phyloP scores from a whole-genome alignment of 306 rosid species.

The Luffa acutangula region DNA sequence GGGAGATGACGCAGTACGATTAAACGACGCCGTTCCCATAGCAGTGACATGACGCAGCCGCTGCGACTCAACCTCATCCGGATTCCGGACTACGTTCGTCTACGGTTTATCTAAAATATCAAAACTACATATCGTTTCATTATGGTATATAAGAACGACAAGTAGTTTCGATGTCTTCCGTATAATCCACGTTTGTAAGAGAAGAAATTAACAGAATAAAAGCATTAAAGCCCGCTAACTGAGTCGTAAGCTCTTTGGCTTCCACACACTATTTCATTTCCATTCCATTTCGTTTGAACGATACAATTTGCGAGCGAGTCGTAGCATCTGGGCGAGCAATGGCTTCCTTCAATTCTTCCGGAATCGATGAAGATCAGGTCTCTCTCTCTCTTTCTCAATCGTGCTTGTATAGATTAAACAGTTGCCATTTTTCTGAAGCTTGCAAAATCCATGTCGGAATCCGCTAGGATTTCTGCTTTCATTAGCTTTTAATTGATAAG shows the following conservation, averaged over 20 bases:
- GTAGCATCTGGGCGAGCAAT: constrained; percentile 7
- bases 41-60: neutral
- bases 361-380: constrained; percentile 28
- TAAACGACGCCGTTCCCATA: neutral
- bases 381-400: neutral
- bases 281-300: neutral
- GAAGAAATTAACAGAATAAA: neutral
- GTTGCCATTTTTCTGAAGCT: neutral
- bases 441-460: neutral
- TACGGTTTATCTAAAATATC: neutral
- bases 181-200: neutral
- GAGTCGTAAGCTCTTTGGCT: neutral
- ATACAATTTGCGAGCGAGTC: neutral
- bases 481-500: neutral
- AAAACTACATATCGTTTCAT: neutral
- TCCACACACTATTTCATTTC: neutral
- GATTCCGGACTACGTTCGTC: neutral
- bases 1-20: no score
- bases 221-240: neutral
- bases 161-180: neutral
- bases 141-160: neutral
- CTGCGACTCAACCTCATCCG: neutral
- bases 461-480: neutral
- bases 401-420: neutral
- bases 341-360: constrained; percentile 19